Evolutionary conservation across 441 rosid genomes (phyloP).

Genomic region (Aquilaria agallochum): DNA sequence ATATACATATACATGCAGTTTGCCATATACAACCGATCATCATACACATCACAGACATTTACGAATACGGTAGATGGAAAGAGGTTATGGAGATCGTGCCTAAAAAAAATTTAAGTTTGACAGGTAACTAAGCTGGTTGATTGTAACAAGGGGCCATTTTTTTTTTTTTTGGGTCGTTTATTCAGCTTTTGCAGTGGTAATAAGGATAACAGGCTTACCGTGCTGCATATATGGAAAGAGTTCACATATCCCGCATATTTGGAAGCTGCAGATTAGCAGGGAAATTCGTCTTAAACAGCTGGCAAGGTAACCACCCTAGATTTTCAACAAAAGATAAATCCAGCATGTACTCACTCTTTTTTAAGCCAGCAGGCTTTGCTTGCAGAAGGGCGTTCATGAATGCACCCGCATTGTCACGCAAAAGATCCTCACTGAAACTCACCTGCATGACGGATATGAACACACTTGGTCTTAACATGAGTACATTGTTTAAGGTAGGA

Average conservation of each 20-base stretch:
- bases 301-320: background rate
- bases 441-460: conserved; percentile 31
- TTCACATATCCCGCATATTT: conserved; percentile 94
- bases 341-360: conserved; percentile 61
- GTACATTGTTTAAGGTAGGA: conserved; percentile 3
- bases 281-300: conserved; percentile 1
- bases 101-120: no score
- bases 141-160: no score
- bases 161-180: no score
- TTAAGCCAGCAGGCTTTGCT: conserved; percentile 93
- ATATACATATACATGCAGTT: no score
- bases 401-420: conserved; percentile 87
- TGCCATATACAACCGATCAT: no score
- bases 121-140: no score
- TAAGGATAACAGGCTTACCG: conserved; percentile 45
- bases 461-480: background rate
- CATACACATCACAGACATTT: no score
- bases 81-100: no score
- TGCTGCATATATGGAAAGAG: conserved; percentile 87
- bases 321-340: background rate
- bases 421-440: conserved; percentile 63
- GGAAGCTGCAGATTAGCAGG: conserved; percentile 61
- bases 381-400: conserved; percentile 88
- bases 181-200: no score
- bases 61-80: no score